These are phyloP conservation scores for Cantharellus cinnabarinus DNA, from an alignment of 768 basidiomycete species.

Conservation along the genomic window DNA sequence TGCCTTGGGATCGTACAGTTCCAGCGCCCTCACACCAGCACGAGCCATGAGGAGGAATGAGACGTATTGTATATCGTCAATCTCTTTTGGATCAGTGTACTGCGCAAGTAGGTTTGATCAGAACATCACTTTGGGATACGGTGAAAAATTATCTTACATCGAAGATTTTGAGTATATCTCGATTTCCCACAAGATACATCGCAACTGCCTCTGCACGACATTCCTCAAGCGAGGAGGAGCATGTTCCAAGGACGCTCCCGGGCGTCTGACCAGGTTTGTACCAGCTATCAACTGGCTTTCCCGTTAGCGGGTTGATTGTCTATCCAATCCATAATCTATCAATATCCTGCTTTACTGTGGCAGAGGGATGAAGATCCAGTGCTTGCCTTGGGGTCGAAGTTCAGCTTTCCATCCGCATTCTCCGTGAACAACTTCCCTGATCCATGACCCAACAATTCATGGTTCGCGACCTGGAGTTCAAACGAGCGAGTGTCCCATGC, in stretches of 20 bases:
- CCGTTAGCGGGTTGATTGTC: conserved; percentile 68
- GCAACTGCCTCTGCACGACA: conserved; percentile 83
- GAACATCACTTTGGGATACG: neutral
- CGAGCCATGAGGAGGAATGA: conserved; percentile 78
- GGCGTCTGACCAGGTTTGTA: conserved; percentile 76
- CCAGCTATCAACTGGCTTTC: conserved; percentile 58
- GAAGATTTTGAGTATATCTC: conserved; percentile 62
- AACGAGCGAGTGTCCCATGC: conserved; percentile 62
- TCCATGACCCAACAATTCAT: conserved; percentile 67
- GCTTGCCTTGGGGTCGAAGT: conserved; percentile 40
- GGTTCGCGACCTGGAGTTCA: conserved; percentile 78
- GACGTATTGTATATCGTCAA: conserved; percentile 62
- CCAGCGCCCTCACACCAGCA: conserved; percentile 50
- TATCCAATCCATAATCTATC: conserved; percentile 13
- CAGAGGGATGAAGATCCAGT: too few relatives aligned
- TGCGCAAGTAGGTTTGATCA: conserved; percentile 13
- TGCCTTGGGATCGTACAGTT: conserved; percentile 63
- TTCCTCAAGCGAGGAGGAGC: conserved; percentile 82
- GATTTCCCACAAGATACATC: conserved; percentile 55
- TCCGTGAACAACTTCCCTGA: conserved; percentile 67
- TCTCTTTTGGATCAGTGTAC: conserved; percentile 46
- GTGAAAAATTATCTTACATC: conserved; percentile 25
- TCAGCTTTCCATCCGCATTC: conserved; percentile 50
- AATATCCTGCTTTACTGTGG: too few relatives aligned
- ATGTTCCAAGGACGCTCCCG: conserved; percentile 64